phyloP scores from a whole-genome alignment of 2,329 filamentous ascomycete species.

The Calonectria montana region DNA sequence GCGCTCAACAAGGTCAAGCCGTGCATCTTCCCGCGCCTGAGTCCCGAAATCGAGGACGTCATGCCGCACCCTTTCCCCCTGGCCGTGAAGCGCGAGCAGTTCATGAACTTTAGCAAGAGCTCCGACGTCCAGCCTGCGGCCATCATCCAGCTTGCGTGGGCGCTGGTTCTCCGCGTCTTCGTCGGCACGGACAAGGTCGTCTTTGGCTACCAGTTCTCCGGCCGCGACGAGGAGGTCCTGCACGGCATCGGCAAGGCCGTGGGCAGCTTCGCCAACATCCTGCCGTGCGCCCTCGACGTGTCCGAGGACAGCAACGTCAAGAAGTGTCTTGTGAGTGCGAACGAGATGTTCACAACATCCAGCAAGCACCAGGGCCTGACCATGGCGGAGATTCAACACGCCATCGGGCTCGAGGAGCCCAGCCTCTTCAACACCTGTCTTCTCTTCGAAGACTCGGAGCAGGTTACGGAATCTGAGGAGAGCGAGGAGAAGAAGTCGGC shows the following conservation, averaged over 20 bases:
- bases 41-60: conserved; percentile 34
- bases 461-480: not conserved
- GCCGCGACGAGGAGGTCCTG: conserved; percentile 56
- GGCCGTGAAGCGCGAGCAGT: conserved; percentile 51
- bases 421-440: conserved; percentile 64
- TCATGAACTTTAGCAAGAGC: conserved; percentile 57
- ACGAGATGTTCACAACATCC: conserved; percentile 41
- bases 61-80: conserved; percentile 54
- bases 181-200: conserved; percentile 63
- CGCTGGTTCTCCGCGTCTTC: conserved; percentile 65
- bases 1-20: conserved; percentile 51
- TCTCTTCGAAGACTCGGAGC: conserved; percentile 57
- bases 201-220: conserved; percentile 64
- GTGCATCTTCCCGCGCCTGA: conserved; percentile 60
- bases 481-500: not conserved
- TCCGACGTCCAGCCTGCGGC: conserved; percentile 58
- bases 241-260: conserved; percentile 55
- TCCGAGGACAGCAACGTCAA: conserved; percentile 46
- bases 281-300: conserved; percentile 51
- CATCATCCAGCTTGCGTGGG: conserved; percentile 70
- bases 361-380: conserved; percentile 57
- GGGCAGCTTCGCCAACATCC: conserved; percentile 58
- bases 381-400: conserved; percentile 59
- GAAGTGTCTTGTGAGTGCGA: conserved; percentile 46
- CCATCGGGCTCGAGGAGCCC: conserved; percentile 54